Evolutionary conservation across 108 stramenopile species (phyloP), one percentile per base, ranked within the genome.

Genomic region (Nitzschia inconspicua): DNA sequence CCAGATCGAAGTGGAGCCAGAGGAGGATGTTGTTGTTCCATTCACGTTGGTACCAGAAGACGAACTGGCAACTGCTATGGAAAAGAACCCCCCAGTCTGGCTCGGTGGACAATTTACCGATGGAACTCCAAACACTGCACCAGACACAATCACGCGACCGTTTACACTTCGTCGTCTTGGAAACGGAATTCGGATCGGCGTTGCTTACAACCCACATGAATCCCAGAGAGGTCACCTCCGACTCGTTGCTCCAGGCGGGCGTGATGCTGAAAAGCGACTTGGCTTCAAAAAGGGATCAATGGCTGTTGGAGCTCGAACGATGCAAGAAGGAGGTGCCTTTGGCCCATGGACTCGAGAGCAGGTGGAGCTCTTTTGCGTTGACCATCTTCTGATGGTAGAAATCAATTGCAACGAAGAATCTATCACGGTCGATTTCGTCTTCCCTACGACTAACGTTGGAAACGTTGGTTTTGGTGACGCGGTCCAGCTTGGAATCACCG

Each of bases 271-370:
- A 49, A 89, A 82, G 40, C 57, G 83, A 49, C 60, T 88, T 27
- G 94, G 95, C 47, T 83, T 89, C 53, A 75, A 82, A 52, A 56
- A 70, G 11, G 93, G 94, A 9, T 74, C 78, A 27, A 85, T 95
- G 75, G 86, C 94, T 1, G 76, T 98, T 4, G 98, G 96, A n/a
- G 89, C 96, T 7, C 83, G 94, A 23, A 91, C 96, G 25, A 95
- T 98, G 95, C 96, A 97, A 72, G 98, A 98, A 68, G 98, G 98
- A 30, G 98, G 98, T 9, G 94, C 95, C 14, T 95, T 98, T 65
- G 95, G 92, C 29, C 65, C 66, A 20, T 96, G 90, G 83, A 82
- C 91, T 9, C 95, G 98, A 42, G 95, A 98, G 63, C 95, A 97
- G 72, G 98, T 98, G 31, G 98, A 98, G 75, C 75, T 98, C 11